phyloP scores from a whole-genome alignment of 768 basidiomycete species.

The Candolleomyces aberdarensis region DNA sequence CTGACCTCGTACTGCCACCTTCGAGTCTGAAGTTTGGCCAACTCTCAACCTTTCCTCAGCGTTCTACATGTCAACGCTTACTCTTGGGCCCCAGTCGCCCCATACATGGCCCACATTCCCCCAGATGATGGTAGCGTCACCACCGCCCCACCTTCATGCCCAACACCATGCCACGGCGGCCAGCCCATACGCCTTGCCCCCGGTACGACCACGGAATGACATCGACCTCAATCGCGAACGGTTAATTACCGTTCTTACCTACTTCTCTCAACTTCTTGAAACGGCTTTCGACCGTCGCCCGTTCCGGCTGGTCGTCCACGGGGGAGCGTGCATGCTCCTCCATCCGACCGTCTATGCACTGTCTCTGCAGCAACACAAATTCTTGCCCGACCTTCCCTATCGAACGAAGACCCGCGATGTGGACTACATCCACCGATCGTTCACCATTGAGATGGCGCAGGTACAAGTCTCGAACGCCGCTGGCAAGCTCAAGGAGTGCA shows the following conservation, averaged over 20 bases:
- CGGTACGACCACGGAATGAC: constrained; percentile 27
- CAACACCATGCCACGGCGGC: not conserved
- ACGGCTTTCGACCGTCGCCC: constrained; percentile 42
- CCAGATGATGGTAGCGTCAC: constrained; percentile 1
- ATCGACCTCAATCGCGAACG: constrained; percentile 37
- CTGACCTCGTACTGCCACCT: not conserved
- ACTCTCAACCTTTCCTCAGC: not conserved
- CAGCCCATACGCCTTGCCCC: not conserved
- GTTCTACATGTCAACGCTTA: not conserved
- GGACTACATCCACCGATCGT: constrained; percentile 63
- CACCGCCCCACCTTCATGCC: not conserved
- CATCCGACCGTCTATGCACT: constrained; percentile 42
- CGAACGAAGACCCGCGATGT: constrained; percentile 62
- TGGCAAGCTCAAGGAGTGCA: constrained; percentile 53
- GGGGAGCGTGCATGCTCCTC: constrained; percentile 73
- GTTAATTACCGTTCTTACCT: constrained; percentile 44
- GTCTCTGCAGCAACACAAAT: constrained; percentile 24
- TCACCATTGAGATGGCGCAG: constrained; percentile 49
- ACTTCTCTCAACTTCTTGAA: constrained; percentile 48
- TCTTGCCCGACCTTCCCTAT: constrained; percentile 28
- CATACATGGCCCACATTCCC: not conserved
- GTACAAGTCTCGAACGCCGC: constrained; percentile 50
- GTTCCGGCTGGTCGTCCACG: constrained; percentile 64
- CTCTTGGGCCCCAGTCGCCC: not conserved
- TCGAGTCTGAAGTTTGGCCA: not conserved